Evolutionary conservation across 768 basidiomycete species (phyloP), one percentile per base, ranked within the genome.

Genomic region (Termitomyces sp.): DNA sequence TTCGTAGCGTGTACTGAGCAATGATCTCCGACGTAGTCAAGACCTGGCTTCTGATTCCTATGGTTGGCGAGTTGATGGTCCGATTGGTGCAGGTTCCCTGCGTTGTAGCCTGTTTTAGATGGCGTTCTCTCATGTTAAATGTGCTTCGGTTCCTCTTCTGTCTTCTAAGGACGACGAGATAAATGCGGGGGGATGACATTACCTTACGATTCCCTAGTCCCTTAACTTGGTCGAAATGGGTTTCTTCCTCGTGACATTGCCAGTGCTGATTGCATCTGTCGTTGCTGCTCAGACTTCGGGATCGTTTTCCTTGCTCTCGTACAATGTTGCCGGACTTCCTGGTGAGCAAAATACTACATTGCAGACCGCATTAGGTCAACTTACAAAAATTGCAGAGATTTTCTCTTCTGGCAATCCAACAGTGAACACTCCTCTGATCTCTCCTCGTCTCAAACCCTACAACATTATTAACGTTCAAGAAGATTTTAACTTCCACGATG

Each of bases 401-500:
- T 49, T 71, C 2, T 73, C 69, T 0, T 71, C 70, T 1, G 66
- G 69, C 4, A 60, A 71, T 41, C 71, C 71, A 8, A 50, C 49
- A 8, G 56, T 60, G 2, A 64, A 73, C 55, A 73, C 71, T 10
- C 68, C 71, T 14, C 54, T 71, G 21, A 72, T 73, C 43, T 69
- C 71, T 6, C 60, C 69, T 27, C 68, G 67, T n/a, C 64, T 73
- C 9, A 58, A 55, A 45, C 68, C 71, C 2, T 71, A 67, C 56
- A 70, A 68, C 59, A 64, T 73, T 42, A 64, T 73, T 56, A 65
- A 73, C 41, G 71, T 73, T 12, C 66, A 73, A 53, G 69, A 74
- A 61, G 74, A 76, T 55, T 76, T 76, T 66, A 74, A 76, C 54
- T 76, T 68, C 42, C 73, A 76, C 42, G 69, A 70, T 11, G 65